Evolutionary conservation across 768 basidiomycete genomes (phyloP), one percentile per base, ranked within the genome.

Genomic region (Lactarius psammicola): DNA sequence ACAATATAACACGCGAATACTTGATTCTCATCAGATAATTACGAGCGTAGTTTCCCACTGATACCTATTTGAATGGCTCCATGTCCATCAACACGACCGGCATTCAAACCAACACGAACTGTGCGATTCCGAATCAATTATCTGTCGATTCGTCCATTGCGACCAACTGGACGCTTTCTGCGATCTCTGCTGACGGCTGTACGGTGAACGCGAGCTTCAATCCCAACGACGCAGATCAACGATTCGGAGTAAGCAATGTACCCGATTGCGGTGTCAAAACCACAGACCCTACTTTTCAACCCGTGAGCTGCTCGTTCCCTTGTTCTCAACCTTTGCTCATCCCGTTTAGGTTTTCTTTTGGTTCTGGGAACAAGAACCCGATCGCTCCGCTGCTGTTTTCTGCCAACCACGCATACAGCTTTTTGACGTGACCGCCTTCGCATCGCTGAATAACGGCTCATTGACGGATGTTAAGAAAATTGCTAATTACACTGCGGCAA

Each of bases 261-360:
- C 67, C 76, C 59, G 75, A 76, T 44, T 73, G 71, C 70, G 74
- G 77, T 64, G 64, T 70, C 57, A 38, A 64, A n/a, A 51, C 73
- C 38, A 64, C 80, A 34, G 69, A 76, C 42, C 75, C 80, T 34
- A 67, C 70, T 28, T 80, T 80, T 65, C 81, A 79, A 40, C 86
- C 88, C 9, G 66, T 67, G 53, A 15, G 66, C 18, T 26, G 11
- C 20, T 55, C 30, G n/a, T 36, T 51, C 17, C 20, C 54, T 5
- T 10, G 4, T 44, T 49, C 23, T 30, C 4, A 36, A 10, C 6
- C 2, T 3, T 15, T 54, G 6, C 51, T 54, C 49, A 66, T 34
- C 23, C 23, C 23, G 6, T 56, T 23, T 58, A 67, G 66, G 85
- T 89, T 51, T 80, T 89, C 76, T 90, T 89, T 70, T 90, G 87